These are phyloP conservation scores for Spathaspora passalidarum DNA, from an alignment of 805 yeast species.

Conservation along the genomic window DNA sequence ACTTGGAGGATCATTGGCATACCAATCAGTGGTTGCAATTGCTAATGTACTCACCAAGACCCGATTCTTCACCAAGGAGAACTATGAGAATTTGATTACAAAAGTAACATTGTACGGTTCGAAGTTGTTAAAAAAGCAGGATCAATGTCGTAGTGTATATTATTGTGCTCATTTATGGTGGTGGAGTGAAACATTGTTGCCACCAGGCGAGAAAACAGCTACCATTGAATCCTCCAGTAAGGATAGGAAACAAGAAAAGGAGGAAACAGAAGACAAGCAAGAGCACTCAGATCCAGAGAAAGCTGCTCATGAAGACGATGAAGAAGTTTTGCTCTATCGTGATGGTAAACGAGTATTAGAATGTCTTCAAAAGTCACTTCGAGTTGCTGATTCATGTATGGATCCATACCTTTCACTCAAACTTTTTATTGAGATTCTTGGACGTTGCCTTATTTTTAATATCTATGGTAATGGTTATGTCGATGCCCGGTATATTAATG, in stretches of 20 bases:
- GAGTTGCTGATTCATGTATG: constrained; percentile 94
- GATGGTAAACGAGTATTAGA: constrained; percentile 79
- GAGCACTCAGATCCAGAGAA: constrained; percentile 16
- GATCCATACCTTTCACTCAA: constrained; percentile 72
- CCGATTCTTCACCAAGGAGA: constrained; percentile 53
- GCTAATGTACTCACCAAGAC: constrained; percentile 44
- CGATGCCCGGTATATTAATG: constrained; percentile 74
- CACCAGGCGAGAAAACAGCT: constrained; percentile 23
- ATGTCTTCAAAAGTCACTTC: constrained; percentile 80
- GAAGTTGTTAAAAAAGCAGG: constrained; percentile 84
- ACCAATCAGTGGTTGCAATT: constrained; percentile 45
- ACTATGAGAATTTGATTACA: constrained; percentile 78
- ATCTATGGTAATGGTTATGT: constrained; percentile 74
- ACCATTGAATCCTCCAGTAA: constrained; percentile 37
- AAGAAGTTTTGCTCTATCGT: constrained; percentile 19
- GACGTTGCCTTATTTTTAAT: constrained; percentile 80
- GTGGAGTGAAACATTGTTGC: constrained; percentile 61
- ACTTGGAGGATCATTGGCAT: constrained; percentile 47
- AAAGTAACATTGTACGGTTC: constrained; percentile 86
- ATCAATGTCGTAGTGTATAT: constrained; percentile 90
- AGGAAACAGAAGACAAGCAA: constrained; percentile 16
- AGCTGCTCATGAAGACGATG: constrained; percentile 2
- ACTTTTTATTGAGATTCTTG: constrained; percentile 84
- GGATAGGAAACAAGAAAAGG: constrained; percentile 22
- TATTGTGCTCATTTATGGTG: constrained; percentile 92